Evolutionary conservation across 177 flowering plant species (phyloP).

Genomic region (Telopea speciosissima): DNA sequence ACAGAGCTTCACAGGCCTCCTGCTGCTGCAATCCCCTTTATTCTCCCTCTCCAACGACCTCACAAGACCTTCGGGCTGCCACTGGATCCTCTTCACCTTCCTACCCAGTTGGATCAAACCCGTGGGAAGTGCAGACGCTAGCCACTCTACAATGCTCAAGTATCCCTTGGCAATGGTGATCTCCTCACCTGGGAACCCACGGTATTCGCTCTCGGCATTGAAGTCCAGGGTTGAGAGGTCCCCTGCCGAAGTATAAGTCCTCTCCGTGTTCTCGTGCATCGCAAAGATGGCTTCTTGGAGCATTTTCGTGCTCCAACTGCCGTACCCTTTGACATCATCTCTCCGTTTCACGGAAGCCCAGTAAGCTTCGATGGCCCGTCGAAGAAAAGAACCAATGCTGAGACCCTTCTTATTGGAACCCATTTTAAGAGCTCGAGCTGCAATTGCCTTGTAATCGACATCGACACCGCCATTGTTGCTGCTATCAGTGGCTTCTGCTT

Average conservation of each 20-base stretch:
- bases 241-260: slow-evolving; percentile 85
- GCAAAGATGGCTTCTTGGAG: slow-evolving; percentile 69
- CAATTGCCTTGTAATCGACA: slow-evolving; percentile 19
- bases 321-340: slow-evolving; percentile 19
- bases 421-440: slow-evolving; percentile 20
- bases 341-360: slow-evolving; percentile 30
- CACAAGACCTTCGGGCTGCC: slow-evolving; percentile 35
- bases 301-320: slow-evolving; percentile 38
- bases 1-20: slow-evolving; percentile 64
- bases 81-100: slow-evolving; percentile 58
- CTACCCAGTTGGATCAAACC: slow-evolving; percentile 58
- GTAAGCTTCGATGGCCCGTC: slow-evolving; percentile 47
- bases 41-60: slow-evolving; percentile 12
- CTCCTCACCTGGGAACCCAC: slow-evolving; percentile 78
- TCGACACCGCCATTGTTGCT: slow-evolving; percentile 19
- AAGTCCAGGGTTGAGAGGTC: slow-evolving; percentile 66
- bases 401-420: slow-evolving; percentile 11
- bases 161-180: slow-evolving; percentile 92
- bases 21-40: slow-evolving; percentile 12
- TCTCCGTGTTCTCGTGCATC: slow-evolving; percentile 71
- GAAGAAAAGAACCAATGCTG: slow-evolving; percentile 67
- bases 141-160: slow-evolving; percentile 45
- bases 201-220: slow-evolving; percentile 78
- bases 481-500: slow-evolving; percentile 14
- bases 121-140: slow-evolving; percentile 71